Conservation (phyloP, 345 rosid genomes). For the Excoecaria agallocha region DNA sequence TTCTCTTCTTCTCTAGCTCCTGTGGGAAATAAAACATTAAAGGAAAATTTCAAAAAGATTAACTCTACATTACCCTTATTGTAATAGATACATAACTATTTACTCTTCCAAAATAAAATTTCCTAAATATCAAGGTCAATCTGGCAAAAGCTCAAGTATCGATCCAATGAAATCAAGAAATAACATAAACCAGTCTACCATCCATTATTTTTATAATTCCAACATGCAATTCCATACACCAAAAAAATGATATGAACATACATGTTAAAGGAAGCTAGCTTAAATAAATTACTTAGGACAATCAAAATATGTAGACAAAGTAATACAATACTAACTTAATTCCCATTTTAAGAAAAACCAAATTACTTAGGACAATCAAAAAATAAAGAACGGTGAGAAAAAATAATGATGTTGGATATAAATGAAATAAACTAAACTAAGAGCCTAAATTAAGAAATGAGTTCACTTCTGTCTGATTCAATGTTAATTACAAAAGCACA, state of each 20-base stretch:
- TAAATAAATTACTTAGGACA: too few species aligned
- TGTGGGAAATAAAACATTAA: slow-evolving; percentile 7
- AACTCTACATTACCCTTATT: background rate
- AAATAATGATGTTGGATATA: too few species aligned
- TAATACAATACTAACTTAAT: too few species aligned
- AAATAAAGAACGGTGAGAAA: too few species aligned
- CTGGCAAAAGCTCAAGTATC: background rate
- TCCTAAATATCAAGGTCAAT: background rate
- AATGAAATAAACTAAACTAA: too few species aligned
- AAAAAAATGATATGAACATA: background rate
- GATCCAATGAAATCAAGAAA: background rate
- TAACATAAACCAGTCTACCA: background rate
- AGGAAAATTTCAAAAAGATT: background rate
- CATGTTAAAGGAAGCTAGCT: background rate
- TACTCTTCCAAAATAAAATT: background rate
- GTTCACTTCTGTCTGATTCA: too few species aligned
- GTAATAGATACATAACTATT: background rate
- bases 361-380: too few species aligned
- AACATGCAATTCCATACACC: background rate
- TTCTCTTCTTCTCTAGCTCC: slow-evolving; percentile 86
- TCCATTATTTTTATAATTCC: background rate
- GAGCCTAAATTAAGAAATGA: too few species aligned
- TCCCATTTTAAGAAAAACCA: too few species aligned
- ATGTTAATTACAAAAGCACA: too few species aligned
- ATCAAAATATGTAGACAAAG: too few species aligned